Evolutionary conservation across 345 rosid species (phyloP), one percentile per base, ranked within the genome.

Genomic region (Pistacia atlantica): DNA sequence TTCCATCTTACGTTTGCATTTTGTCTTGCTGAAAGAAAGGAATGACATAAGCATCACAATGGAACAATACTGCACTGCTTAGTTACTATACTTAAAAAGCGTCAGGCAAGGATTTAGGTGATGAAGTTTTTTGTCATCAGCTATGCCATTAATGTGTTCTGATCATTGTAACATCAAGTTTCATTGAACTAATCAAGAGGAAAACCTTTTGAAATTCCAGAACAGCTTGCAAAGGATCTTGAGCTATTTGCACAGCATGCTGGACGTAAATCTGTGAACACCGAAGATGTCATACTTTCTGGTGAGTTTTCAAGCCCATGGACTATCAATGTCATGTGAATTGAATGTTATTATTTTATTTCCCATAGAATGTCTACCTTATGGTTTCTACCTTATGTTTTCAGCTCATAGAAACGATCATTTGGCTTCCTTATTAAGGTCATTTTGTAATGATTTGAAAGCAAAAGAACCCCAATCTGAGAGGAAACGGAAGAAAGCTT

Each of bases 181-280:
- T 59, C 67, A 37, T 76, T 38, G 16, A 68, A 80, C 52, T 73
- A 62, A 80, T 76, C 55, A 37, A 69, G 31, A 14, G 35, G 8
- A 14, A 72, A n/a, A 62, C 59, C 52, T 61, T 16, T 74, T 75
- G 75, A 72, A 48, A 72, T 58, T 74, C 96, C 96, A 95, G 99
- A 89, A 72, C 90, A 87, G 60, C 70, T 95, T 77, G 93, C 96
- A 1, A 92, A 85, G 84, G 95, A 92, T 72, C 85, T 95, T 37
- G 95, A 93, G 84, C 85, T 86, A 45, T 93, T 93, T 83, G 93
- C 97, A 42, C 99, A 87, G 75, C 99, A 95, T 75, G 97, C 91
- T 72, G 92, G 97, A 69, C 97, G 98, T 62, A 95, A 93, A 83
- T 78, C 89, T 73, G 97, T 92, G 55, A 92, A 87, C 75, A 90